Conservation (phyloP, 2,329 filamentous ascomycete species). For the Diaporthe vexans region DNA sequence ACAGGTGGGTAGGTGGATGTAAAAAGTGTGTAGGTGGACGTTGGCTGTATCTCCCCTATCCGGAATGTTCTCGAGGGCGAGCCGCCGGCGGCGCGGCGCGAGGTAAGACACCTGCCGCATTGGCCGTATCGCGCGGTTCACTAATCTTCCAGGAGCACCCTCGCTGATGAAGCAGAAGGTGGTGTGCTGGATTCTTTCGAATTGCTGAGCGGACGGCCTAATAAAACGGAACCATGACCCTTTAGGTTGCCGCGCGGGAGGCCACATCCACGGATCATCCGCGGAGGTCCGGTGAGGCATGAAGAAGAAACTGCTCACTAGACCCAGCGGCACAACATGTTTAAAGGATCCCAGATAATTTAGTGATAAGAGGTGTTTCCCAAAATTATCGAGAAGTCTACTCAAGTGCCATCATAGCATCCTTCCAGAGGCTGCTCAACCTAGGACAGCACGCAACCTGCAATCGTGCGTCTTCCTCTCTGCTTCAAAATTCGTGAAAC, state of each 20-base stretch:
- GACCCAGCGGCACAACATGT: neutral
- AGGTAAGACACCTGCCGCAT: neutral
- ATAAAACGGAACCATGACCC: neutral
- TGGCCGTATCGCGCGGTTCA: neutral
- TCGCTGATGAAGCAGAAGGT: neutral
- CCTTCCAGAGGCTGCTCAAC: too few relatives aligned
- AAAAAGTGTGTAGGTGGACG: too few relatives aligned
- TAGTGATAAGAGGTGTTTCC: neutral
- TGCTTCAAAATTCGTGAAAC: neutral
- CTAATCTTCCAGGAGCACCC: neutral
- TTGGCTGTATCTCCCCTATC: too few relatives aligned
- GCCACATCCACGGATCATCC: slow-evolving; percentile 3
- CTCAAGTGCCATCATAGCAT: neutral
- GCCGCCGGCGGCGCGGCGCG: slow-evolving; percentile 3
- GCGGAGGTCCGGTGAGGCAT: neutral
- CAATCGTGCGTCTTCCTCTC: neutral
- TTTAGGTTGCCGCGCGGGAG: slow-evolving; percentile 2
- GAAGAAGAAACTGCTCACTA: neutral
- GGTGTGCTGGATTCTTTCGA: neutral
- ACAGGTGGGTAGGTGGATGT: too few relatives aligned
- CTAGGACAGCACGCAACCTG: neutral
- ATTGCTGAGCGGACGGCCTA: neutral
- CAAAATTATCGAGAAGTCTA: neutral
- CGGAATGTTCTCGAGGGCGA: neutral
- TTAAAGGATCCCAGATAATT: neutral